Base-by-base conservation (phyloP, 2,329 filamentous ascomycete genomes). In the Colletotrichum gigasporum region DNA sequence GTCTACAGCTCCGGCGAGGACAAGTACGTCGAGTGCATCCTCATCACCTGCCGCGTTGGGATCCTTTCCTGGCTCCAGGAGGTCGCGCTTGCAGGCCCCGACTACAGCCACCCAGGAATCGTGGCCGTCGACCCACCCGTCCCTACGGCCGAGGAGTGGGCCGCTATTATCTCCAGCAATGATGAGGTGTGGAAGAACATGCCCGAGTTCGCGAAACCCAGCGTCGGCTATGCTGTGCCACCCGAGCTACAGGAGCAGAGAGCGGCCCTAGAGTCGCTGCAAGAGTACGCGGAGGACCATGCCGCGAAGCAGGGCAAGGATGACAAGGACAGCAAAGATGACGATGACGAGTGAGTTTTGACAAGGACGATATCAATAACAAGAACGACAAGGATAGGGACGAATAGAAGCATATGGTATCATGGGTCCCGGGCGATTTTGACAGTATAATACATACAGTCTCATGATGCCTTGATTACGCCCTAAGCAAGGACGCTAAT, bases 1-100 rank as follows among this genome's bases (percentile, higher is more conserved):
- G 84, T 88, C 66, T 91, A 90, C 75, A 90, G 90, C n/a, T 85
- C 89, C 2, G 90, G 90, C 3, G 87, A 91, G 66, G 70, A 76
- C 1, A 72, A 81, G 32, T 81, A 87, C 70, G 78, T 79, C 7
- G 92, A 96, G 74, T 80, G 81, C 35, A 84, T 92, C 65, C 82
- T 94, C 54, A 79, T 90, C 11, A 74, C 73, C 10, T 83, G 85
- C 0, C 84, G 87, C 67, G 69, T 73, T 11, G 74, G 79, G 2
- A 84, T 92, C 24, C 74, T 93, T 2, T 74, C 78, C 37, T 94
- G 89, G 83, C 79, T 94, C 34, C 78, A 87, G 50, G 78, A 85
- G 35, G 82, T 90, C 11, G 83, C 85, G 5, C 71, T 76, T 2
- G 68, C 72, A 2, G 69, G 65, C 3, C 60, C 71, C 0, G 65